These are phyloP conservation scores for Lepidium sativum DNA, from an alignment of 345 rosid species.

Conservation along the genomic window DNA sequence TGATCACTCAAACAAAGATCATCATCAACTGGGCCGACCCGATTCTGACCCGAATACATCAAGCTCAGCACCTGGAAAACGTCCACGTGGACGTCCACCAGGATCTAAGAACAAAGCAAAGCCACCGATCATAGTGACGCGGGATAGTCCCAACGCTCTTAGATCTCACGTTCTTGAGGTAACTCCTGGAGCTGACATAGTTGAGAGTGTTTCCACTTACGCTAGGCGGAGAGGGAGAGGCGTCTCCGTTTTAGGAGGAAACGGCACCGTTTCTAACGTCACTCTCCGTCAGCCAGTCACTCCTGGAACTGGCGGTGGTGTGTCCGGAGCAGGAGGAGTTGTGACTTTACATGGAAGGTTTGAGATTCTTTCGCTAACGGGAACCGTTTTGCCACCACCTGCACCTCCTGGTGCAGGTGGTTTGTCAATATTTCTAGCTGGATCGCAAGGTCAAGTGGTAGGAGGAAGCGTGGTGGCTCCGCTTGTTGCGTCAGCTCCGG, in stretches of 20 bases:
- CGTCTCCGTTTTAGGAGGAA: slow-evolving; percentile 58
- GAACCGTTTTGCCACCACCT: slow-evolving; percentile 78
- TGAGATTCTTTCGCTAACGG: slow-evolving; percentile 67
- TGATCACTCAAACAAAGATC: slow-evolving; percentile 22
- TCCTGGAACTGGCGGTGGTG: slow-evolving; percentile 23
- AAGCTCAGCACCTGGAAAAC: slow-evolving; percentile 33
- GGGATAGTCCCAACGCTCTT: slow-evolving; percentile 75
- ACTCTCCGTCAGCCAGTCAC: slow-evolving; percentile 57
- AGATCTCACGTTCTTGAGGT: slow-evolving; percentile 71
- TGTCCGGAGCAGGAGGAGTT: slow-evolving; percentile 42
- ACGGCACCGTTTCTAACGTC: slow-evolving; percentile 57
- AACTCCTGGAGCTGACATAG: slow-evolving; percentile 51
- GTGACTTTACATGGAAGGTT: slow-evolving; percentile 75
- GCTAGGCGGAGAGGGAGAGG: slow-evolving; percentile 72
- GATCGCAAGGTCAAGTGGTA: slow-evolving; percentile 75
- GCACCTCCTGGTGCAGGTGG: slow-evolving; percentile 81
- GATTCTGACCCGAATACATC: slow-evolving; percentile 31
- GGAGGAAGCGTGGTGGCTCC: slow-evolving; percentile 72
- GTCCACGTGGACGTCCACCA: slow-evolving; percentile 77
- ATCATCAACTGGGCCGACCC: slow-evolving; percentile 15
- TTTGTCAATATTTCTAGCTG: slow-evolving; percentile 57
- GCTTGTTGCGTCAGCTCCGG: slow-evolving; percentile 56
- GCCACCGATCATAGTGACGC: slow-evolving; percentile 62
- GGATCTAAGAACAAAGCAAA: slow-evolving; percentile 74
- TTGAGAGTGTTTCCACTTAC: slow-evolving; percentile 45